Conservation (phyloP, 73 alveolate species). For the Tetrahymena borealis region DNA sequence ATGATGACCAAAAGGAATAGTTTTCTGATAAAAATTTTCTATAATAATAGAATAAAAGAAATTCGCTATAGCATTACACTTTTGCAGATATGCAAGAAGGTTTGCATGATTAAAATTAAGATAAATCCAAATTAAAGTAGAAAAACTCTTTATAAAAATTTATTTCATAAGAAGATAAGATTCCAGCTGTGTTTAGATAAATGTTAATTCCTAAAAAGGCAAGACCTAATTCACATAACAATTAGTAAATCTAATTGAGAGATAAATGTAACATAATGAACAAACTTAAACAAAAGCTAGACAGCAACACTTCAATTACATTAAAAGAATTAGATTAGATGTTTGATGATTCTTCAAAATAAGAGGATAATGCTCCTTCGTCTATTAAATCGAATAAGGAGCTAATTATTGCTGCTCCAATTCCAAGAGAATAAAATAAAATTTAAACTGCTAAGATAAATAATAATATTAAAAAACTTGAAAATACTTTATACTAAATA, state of each 20-base stretch:
- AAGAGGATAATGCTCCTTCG: not conserved
- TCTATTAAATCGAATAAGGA: not conserved
- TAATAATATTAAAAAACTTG: not conserved
- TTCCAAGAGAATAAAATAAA: not conserved
- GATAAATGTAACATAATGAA: not conserved
- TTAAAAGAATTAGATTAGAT: not conserved
- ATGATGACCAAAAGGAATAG: not conserved
- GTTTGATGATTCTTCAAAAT: not conserved
- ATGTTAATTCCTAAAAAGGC: not conserved
- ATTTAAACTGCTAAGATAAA: not conserved
- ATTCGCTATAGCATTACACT: not conserved
- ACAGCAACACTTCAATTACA: not conserved
- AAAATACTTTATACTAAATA: not conserved
- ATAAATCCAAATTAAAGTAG: not conserved
- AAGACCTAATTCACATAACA: not conserved
- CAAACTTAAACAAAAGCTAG: not conserved
- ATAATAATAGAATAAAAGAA: not conserved
- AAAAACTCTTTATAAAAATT: not conserved
- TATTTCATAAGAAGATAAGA: not conserved
- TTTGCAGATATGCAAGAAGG: not conserved
- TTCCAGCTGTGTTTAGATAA: not conserved
- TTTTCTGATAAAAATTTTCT: not conserved
- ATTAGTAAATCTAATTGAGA: not conserved
- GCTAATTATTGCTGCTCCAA: not conserved
- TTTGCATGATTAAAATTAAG: not conserved